Evolutionary conservation across 1,284 basidiomycete genomes (phyloP), one percentile per base, ranked within the genome.

Genomic region (Puccinia polysora): DNA sequence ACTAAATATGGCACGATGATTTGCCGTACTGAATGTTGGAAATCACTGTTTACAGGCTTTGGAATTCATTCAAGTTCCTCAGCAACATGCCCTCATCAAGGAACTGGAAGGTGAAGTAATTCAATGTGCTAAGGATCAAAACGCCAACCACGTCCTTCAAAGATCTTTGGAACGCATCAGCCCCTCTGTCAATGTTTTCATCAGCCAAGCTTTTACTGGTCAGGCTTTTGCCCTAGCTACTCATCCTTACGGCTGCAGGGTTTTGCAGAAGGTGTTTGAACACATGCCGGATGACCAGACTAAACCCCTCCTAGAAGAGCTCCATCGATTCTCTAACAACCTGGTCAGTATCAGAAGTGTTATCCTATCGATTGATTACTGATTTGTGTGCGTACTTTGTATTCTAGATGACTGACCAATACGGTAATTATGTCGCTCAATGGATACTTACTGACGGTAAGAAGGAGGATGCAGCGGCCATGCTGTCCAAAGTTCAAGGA

Each of bases 71-170:
- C 82, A 86, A 12, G 85, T 86, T 10, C 89, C 91, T 52, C 88
- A 92, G 77, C 90, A 94, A 80, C 83, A 82, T 18, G 76, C 81
- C 40, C 87, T 94, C 75, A 87, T 92, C 49, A 84, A 84, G 73
- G 92, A 95, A 81, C 83, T 98, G 43, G 87, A 91, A 73, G 85
- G 86, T 0, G 86, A 91, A 77, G 86, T 96, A 32, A 82, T 97
- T 74, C 86, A 86, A 77, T 95, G 91, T 77, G 91, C 97, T 73
- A 89, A 89, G 79, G 91, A 97, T 76, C 86, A 89, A 34, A 96
- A 97, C 77, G 93, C 91, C 68, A 97, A 97, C 78, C 95, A 97
- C 81, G 95, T 97, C 40, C 84, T 90, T 55, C 89, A 93, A 82
- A 91, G 91, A 77, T 82, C 94, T 72, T 86, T 96, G 73, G 87